Evolutionary conservation across 2,329 filamentous ascomycete genomes (phyloP).

Genomic region (Lasiodiplodia sp.): DNA sequence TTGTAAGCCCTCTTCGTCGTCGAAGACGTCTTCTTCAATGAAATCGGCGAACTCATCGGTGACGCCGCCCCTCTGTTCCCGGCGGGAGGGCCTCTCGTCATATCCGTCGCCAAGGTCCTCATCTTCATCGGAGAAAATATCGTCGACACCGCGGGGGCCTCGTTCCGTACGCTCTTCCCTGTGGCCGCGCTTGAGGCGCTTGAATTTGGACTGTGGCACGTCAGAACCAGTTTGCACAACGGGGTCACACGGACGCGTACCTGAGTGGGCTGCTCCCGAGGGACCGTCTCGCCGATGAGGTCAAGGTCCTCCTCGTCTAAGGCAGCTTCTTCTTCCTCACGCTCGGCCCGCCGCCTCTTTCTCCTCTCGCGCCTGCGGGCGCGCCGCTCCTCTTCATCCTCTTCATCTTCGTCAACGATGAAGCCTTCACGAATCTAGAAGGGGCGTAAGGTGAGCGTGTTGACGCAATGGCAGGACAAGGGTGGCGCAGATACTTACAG

Average conservation of each 20-base stretch:
- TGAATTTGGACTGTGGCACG: conserved; percentile 78
- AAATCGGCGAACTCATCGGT: conserved; percentile 70
- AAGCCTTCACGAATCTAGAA: conserved; percentile 87
- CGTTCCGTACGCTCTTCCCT: conserved; percentile 70
- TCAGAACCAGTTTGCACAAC: conserved; percentile 11
- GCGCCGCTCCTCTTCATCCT: conserved; percentile 69
- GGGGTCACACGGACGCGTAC: background rate
- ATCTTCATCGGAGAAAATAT: conserved; percentile 96
- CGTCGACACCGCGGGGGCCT: conserved; percentile 77
- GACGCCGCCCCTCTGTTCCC: conserved; percentile 36
- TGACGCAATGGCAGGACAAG: conserved; percentile 24
- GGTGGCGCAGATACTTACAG: conserved; percentile 33
- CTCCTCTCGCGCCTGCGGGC: conserved; percentile 68
- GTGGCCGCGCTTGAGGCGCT: conserved; percentile 92
- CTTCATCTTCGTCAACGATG: conserved; percentile 91
- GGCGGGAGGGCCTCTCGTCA: conserved; percentile 44
- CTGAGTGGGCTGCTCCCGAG: conserved; percentile 20
- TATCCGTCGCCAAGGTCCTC: conserved; percentile 68
- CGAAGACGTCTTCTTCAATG: conserved; percentile 78
- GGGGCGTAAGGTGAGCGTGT: background rate
- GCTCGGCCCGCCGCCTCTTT: conserved; percentile 79
- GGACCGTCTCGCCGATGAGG: conserved; percentile 51
- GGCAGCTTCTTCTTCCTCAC: conserved; percentile 80
- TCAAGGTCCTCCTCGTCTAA: conserved; percentile 97
- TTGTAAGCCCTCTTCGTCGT: conserved; percentile 79